A percentile compares a stretch with the other conserved stretches of the same genome.
phyloP scores from a whole-genome alignment of 805 yeast genomes.

The Maudiozyma bulderi region DNA sequence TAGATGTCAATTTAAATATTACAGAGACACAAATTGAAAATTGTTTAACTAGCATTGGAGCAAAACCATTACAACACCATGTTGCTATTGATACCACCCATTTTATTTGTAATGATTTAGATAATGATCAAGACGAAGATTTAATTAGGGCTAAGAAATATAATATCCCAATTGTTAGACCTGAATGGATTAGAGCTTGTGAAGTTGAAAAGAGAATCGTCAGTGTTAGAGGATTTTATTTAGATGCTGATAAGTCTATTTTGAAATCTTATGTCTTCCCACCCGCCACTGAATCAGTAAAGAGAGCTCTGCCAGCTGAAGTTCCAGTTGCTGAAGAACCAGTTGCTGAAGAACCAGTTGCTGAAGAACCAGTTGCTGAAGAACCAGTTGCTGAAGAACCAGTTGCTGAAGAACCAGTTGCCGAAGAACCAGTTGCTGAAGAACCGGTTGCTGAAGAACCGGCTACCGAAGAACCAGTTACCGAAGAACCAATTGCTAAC shows the following conservation, averaged over 20 bases:
- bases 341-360: constrained; percentile 1
- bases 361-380: not conserved
- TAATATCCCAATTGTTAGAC: constrained; percentile 89
- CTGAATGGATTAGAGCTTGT: constrained; percentile 96
- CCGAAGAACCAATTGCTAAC: constrained; percentile 1
- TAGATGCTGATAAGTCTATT: constrained; percentile 42
- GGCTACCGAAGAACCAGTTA: constrained; percentile 3
- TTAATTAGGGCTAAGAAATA: constrained; percentile 69
- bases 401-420: constrained; percentile 2
- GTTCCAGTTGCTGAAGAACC: not conserved
- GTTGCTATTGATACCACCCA: constrained; percentile 92
- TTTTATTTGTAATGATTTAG: constrained; percentile 45
- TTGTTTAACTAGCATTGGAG: constrained; percentile 64
- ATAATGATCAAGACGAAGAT: constrained; percentile 34
- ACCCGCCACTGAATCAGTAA: constrained; percentile 1
- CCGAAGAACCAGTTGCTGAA: constrained; percentile 2
- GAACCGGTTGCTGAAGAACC: constrained; percentile 6
- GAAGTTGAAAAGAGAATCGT: constrained; percentile 80
- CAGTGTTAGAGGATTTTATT: constrained; percentile 81
- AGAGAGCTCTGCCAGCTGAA: not conserved
- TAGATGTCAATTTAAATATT: constrained; percentile 45
- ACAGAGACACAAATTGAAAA: constrained; percentile 48
- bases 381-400: constrained; percentile 3
- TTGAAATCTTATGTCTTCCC: constrained; percentile 39
- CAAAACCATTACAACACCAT: constrained; percentile 61